phyloP scores from a whole-genome alignment of 2,329 filamentous ascomycete species.

The Fusarium newnesense region DNA sequence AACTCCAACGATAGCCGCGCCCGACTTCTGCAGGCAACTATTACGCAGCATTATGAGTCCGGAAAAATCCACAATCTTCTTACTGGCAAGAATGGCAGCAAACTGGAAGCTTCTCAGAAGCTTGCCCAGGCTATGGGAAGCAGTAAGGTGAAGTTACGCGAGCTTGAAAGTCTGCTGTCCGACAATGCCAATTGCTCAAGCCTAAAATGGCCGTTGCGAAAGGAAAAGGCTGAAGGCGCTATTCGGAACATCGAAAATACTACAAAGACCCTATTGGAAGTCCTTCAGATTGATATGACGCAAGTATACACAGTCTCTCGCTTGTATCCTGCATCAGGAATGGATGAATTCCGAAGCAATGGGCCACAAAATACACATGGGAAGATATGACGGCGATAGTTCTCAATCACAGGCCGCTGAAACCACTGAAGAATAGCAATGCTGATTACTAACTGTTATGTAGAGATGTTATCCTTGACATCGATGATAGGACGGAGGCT shows the following conservation, averaged over 20 bases:
- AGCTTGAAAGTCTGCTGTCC: neutral
- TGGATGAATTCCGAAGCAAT: neutral
- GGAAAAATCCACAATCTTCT: neutral
- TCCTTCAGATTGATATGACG: neutral
- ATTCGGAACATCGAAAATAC: neutral
- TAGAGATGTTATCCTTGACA: neutral
- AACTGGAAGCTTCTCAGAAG: neutral
- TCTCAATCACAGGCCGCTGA: neutral
- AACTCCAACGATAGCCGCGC: slow-evolving; percentile 46
- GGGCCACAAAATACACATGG: neutral
- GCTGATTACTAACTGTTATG: accelerated
- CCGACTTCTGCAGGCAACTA: slow-evolving; percentile 43
- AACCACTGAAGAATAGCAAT: neutral
- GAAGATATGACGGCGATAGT: neutral
- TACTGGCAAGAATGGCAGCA: neutral
- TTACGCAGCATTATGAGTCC: neutral
- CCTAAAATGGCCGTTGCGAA: slow-evolving; percentile 37
- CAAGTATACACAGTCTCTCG: neutral
- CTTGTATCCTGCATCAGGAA: neutral
- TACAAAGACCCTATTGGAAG: neutral
- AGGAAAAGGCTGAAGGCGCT: neutral
- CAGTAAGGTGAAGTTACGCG: neutral
- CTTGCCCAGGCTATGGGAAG: neutral
- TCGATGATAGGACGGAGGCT: neutral
- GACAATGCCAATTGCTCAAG: neutral